Evolutionary conservation across 2,329 filamentous ascomycete genomes (phyloP).

Genomic region (Fusarium armeniacum): DNA sequence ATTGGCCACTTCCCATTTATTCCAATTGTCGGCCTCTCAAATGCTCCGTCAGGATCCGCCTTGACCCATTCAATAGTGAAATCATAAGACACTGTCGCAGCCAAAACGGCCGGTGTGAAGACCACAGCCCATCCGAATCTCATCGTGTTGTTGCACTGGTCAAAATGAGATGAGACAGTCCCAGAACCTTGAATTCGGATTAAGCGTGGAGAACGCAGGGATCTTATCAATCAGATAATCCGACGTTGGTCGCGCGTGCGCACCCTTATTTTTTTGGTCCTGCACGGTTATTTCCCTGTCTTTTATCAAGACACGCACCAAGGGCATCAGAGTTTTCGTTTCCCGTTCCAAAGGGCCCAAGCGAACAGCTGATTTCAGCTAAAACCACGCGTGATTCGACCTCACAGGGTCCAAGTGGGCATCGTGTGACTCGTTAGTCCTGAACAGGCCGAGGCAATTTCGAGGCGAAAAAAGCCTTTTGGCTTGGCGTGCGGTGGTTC

Average conservation of each 20-base stretch:
- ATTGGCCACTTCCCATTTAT: constrained; percentile 84
- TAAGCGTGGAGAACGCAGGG: constrained; percentile 20
- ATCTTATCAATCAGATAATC: constrained; percentile 43
- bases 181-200: not conserved
- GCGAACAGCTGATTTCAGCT: constrained; percentile 16
- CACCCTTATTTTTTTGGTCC: constrained; percentile 1
- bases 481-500: constrained; percentile 30
- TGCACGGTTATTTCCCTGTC: constrained; percentile 16
- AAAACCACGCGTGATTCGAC: constrained; percentile 31
- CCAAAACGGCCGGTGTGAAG: constrained; percentile 35
- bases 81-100: constrained; percentile 69
- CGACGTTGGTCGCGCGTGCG: constrained; percentile 14
- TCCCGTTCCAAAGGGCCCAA: not conserved
- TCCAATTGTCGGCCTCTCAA: constrained; percentile 76
- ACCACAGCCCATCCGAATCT: constrained; percentile 7
- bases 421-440: constrained; percentile 40
- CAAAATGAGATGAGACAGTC: constrained; percentile 6
- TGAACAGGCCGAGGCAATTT: constrained; percentile 39
- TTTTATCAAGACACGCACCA: not conserved
- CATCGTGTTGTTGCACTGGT: constrained; percentile 28
- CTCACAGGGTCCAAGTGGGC: constrained; percentile 35
- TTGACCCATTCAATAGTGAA: constrained; percentile 80
- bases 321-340: constrained; percentile 29
- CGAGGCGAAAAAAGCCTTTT: not conserved
- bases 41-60: constrained; percentile 78